Base-by-base conservation (phyloP, 106 monocot species). In the Acorus gramineus region DNA sequence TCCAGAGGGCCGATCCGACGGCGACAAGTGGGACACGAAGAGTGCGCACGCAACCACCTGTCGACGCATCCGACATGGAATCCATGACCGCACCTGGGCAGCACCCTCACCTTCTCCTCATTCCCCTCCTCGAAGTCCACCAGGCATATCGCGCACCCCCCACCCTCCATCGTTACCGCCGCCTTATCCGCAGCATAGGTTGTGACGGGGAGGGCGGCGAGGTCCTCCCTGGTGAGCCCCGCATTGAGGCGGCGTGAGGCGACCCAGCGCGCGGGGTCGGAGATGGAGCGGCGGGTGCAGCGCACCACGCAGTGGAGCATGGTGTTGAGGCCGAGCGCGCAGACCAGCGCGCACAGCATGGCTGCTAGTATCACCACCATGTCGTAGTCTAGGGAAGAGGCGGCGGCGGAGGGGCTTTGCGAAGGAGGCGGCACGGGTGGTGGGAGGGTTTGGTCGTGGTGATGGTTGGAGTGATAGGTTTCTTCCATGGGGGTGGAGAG, bases 11-110 rank as follows among this genome's bases (percentile, higher is more conserved):
- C 66, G 65, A 66, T 73, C 51, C 61, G 75, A 49, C 62, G 74
- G 28, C 83, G 79, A 63, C 83, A 84, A 2, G 76, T 79, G 4
- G 83, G 79, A 66, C 83, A 84, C 11, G 79, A 79, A 48, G 68
- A 69, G 63, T 66, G 83, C 28, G 83, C 65, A 5, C 61, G 45
- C n/a, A 84, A 73, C 83, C 83, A 84, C 46, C 57, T 76, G 49
- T 84, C 83, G 46, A 84, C 59, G 65, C 83, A 84, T 4, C 46
- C 53, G 45, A 76, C 76, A 49, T 84, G 83, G 56, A 84, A 84
- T 48, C 79, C 60, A 56, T 84, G 83, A 42, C 76, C 61, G 62
- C 83, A 84, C 60, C 42, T 47, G 3, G 83, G 79, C 52, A 84
- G 69, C 50, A 84, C 76, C 65, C 83, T 66, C 7, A 84, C 52